phyloP scores from a whole-genome alignment of 192 early-diverging fungal genomes.

The Obelidium mucronatum region DNA sequence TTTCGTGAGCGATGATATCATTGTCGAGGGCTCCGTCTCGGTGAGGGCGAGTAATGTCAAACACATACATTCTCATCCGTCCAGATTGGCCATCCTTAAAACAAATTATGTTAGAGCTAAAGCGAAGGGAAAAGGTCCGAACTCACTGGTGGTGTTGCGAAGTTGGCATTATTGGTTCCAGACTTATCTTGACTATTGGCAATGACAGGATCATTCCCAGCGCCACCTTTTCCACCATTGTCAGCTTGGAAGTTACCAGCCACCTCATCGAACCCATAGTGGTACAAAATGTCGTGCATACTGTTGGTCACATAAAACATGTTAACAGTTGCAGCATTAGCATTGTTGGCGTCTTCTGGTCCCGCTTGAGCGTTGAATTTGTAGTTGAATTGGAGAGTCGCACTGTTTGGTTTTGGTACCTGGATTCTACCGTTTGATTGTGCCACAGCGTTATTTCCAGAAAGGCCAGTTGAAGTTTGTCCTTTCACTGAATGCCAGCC shows the following conservation, averaged over 20 bases:
- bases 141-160: neutral
- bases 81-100: conserved; percentile 11
- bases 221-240: conserved; percentile 44
- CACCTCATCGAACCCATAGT: conserved; percentile 43
- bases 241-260: conserved; percentile 49
- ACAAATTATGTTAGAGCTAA: too few relatives aligned
- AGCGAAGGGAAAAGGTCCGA: too few relatives aligned
- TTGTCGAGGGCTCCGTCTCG: conserved; percentile 16
- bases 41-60: neutral
- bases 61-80: conserved; percentile 11
- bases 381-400: conserved; percentile 12
- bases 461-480: too few relatives aligned
- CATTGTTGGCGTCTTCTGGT: conserved; percentile 30
- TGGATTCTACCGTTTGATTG: conserved; percentile 3
- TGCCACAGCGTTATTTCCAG: conserved; percentile 7
- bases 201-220: conserved; percentile 59
- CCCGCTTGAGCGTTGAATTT: conserved; percentile 26
- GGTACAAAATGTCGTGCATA: conserved; percentile 32
- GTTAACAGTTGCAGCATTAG: conserved; percentile 18
- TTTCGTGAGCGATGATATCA: neutral
- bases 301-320: conserved; percentile 37
- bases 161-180: conserved; percentile 8
- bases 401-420: neutral
- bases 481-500: conserved; percentile 18
- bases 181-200: conserved; percentile 58